These are phyloP conservation scores for Pseudocercospora pini-densiflorae DNA, from an alignment of 2,329 filamentous ascomycete genomes.

Conservation along the genomic window DNA sequence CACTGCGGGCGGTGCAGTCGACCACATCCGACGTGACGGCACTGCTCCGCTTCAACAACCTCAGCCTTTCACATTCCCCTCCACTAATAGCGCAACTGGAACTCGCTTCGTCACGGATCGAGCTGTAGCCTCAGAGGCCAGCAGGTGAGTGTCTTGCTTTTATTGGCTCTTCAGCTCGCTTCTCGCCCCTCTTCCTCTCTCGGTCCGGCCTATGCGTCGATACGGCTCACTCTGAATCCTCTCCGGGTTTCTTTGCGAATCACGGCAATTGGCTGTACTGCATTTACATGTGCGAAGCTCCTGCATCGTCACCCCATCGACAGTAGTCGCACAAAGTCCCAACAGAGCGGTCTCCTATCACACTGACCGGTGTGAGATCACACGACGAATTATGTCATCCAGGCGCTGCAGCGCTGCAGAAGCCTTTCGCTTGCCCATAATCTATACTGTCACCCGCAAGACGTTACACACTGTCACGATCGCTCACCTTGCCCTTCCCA, in stretches of 20 bases:
- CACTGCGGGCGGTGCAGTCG: slow-evolving; percentile 48
- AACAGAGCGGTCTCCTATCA: slow-evolving; percentile 27
- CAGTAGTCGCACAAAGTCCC: slow-evolving; percentile 25
- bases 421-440: slow-evolving; percentile 15
- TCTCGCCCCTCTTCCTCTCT: slow-evolving; percentile 20
- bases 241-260: slow-evolving; percentile 16
- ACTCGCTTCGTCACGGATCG: slow-evolving; percentile 58
- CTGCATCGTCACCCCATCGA: slow-evolving; percentile 25
- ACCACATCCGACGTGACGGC: slow-evolving; percentile 57
- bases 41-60: slow-evolving; percentile 52
- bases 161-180: slow-evolving; percentile 27
- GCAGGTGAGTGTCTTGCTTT: slow-evolving; percentile 56
- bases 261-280: slow-evolving; percentile 26
- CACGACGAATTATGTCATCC: slow-evolving; percentile 32
- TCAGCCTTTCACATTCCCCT: slow-evolving; percentile 51
- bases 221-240: slow-evolving; percentile 22
- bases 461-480: slow-evolving; percentile 32
- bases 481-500: slow-evolving; percentile 7
- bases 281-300: slow-evolving; percentile 19
- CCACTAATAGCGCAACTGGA: slow-evolving; percentile 47
- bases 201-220: slow-evolving; percentile 21
- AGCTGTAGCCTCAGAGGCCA: slow-evolving; percentile 54
- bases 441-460: slow-evolving; percentile 26
- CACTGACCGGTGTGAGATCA: slow-evolving; percentile 29
- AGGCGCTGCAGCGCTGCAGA: slow-evolving; percentile 25